phyloP scores from a whole-genome alignment of 331 rosid species.

The Rosa hybrid region DNA sequence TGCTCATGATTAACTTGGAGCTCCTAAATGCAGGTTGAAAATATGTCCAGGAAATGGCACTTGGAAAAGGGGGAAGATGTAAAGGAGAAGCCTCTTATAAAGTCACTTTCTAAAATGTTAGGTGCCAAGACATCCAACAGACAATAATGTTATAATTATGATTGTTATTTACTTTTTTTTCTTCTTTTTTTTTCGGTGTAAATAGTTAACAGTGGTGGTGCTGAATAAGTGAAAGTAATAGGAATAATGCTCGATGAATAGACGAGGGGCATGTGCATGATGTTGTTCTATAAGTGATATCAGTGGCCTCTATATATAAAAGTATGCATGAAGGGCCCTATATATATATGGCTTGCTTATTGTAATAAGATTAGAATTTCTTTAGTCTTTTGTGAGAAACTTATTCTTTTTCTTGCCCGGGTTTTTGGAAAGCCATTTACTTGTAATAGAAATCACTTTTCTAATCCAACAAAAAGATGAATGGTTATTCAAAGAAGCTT shows the following conservation, averaged over 20 bases:
- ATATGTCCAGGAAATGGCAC: constrained; percentile 69
- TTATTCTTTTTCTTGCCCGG: neutral
- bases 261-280: constrained; percentile 1
- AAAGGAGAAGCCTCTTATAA: constrained; percentile 66
- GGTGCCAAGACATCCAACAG: constrained; percentile 54
- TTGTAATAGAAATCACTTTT: neutral
- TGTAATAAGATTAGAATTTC: neutral
- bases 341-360: neutral
- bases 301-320: neutral
- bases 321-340: too few relatives aligned
- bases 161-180: neutral
- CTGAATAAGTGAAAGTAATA: neutral
- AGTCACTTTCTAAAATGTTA: constrained; percentile 57
- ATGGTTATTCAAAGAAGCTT: neutral
- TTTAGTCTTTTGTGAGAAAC: neutral
- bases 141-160: neutral
- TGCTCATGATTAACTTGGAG: constrained; percentile 25
- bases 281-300: constrained; percentile 4
- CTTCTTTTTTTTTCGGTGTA: neutral
- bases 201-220: neutral
- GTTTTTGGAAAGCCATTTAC: neutral
- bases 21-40: constrained; percentile 58
- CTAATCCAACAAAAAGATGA: neutral
- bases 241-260: neutral
- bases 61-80: constrained; percentile 49